Evolutionary conservation across 2,329 filamentous ascomycete species (phyloP), one percentile per base, ranked within the genome.

Genomic region (Cladosporium sp.): DNA sequence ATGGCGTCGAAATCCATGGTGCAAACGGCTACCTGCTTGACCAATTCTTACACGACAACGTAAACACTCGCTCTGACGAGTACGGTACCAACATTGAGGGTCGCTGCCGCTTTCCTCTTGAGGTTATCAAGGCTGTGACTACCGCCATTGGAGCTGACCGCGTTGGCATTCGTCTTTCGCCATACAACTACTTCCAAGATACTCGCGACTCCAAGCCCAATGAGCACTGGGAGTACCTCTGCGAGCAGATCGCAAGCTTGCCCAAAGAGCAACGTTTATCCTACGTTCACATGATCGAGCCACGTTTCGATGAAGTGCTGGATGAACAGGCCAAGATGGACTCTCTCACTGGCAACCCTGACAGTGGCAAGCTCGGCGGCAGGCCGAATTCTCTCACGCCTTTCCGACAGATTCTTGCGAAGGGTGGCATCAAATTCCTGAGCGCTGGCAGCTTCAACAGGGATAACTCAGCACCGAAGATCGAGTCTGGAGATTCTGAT

Each of bases 181-280:
- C 85, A 0, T 87, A 78, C 71, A 80, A 77, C 50, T 69, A 71
- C 0, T 87, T 83, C 70, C 82, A 87, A 58, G 79, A 78, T 20
- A 84, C 88, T 81, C 73, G 73, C 25, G 86, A 87, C 81, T 62
- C 67, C 0, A 75, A 88, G 44, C 84, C 84, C 0, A 65, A 81
- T 8, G 79, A 83, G 0, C 84, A 88, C 60, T 89, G 87, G 65
- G 71, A 73, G 0, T 76, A 88, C 62, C 66, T 87, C 12, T 77
- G 83, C 40, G 64, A 72, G 35, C 74, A 79, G 20, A 62, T 66
- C 12, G 61, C 54, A 1, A 17, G 47, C 6, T 42, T 65, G 44
- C 71, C 82, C 4, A 77, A 75, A 36, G 67, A 72, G 15, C 67
- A 83, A 0, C 74, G 78, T 1, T 72, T 88, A 12, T 78, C 83